Evolutionary conservation across 768 basidiomycete species (phyloP), one percentile per base, ranked within the genome.

Genomic region (Boletus tomentosulus): DNA sequence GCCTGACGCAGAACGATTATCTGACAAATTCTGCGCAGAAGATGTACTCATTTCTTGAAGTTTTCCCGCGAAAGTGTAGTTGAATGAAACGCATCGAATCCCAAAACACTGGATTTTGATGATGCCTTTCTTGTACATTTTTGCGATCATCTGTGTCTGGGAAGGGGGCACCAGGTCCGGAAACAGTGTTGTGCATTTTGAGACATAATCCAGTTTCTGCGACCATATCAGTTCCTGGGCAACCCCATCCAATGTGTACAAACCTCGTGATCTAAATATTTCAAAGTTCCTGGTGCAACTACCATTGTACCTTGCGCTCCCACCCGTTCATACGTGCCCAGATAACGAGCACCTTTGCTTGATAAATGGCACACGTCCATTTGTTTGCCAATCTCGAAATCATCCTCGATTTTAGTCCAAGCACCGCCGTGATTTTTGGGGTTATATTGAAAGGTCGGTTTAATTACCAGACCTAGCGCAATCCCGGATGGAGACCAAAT

Each of bases 121-220:
- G 46, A 70, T 53, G 8, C 66, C 68, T 15, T 62, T 50, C 48
- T 44, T 57, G 44, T 68, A 70, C 66, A 68, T 70, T 13, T 60
- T 62, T 12, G 49, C 49, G 35, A 64, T 60, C 64, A 68, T 68
- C 43, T 50, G 54, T 28, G 45, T 46, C 22, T 66, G 68, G 15
- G 55, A 60, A 11, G 68, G 57, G 24, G 66, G 57, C 25, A 67
- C 35, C 16, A 68, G 44, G 43, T 68, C 57, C 22, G 50, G 55
- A 48, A 58, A 61, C 6, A 63, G 45, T 38, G 56, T 61, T 4
- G 68, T 68, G 19, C 37, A 6, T 34, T 31, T 37, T 10, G 66
- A 57, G 30, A 46, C 53, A 10, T 56, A 39, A 28, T 57, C 19
- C 33, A 68, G n/a, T 57, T 56, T 66, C 66, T 67, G 46, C 2